phyloP scores from a whole-genome alignment of 768 basidiomycete genomes.

The Tricholoma hemisulphureum region DNA sequence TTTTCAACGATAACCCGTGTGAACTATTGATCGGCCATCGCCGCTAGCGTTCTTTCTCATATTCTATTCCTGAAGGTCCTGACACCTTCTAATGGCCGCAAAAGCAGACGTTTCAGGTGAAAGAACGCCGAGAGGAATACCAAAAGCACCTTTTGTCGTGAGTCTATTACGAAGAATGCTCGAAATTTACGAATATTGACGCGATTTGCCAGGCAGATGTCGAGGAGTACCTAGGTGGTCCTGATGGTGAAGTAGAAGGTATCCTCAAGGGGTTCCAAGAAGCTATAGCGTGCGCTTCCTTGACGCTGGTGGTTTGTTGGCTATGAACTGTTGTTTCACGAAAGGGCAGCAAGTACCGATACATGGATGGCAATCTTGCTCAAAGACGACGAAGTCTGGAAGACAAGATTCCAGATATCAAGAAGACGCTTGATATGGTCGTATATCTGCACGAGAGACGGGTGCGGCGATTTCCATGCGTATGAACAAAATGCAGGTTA shows the following conservation, averaged over 20 bases:
- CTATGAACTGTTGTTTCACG: slow-evolving; percentile 25
- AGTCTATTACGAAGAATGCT: slow-evolving; percentile 28
- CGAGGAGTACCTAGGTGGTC: slow-evolving; percentile 78
- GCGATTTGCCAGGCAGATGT: slow-evolving; percentile 66
- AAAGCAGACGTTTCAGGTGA: slow-evolving; percentile 18
- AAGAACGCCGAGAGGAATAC: slow-evolving; percentile 90
- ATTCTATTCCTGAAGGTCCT: too few relatives aligned
- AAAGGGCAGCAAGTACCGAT: slow-evolving; percentile 90
- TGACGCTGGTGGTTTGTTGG: slow-evolving; percentile 8
- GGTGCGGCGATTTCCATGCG: slow-evolving; percentile 40
- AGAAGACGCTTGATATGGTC: slow-evolving; percentile 89
- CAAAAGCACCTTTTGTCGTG: slow-evolving; percentile 93
- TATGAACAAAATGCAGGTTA: neutral
- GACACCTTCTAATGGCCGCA: slow-evolving; percentile 11
- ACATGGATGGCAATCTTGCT: slow-evolving; percentile 88
- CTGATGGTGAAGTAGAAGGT: slow-evolving; percentile 73
- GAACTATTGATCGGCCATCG: slow-evolving; percentile 16
- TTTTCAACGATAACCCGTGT: too few relatives aligned
- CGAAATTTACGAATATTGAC: slow-evolving; percentile 6
- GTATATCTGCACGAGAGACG: slow-evolving; percentile 72
- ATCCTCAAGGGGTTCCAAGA: slow-evolving; percentile 84
- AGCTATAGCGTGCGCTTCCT: slow-evolving; percentile 78
- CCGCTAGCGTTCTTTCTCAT: slow-evolving; percentile 9
- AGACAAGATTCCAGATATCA: slow-evolving; percentile 95
- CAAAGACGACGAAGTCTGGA: slow-evolving; percentile 78